Percentiles rank a stretch among this genome's conserved stretches.
These are phyloP conservation scores for Aspergillus ruber DNA, from an alignment of 2,329 filamentous ascomycete species.

Conservation along the genomic window DNA sequence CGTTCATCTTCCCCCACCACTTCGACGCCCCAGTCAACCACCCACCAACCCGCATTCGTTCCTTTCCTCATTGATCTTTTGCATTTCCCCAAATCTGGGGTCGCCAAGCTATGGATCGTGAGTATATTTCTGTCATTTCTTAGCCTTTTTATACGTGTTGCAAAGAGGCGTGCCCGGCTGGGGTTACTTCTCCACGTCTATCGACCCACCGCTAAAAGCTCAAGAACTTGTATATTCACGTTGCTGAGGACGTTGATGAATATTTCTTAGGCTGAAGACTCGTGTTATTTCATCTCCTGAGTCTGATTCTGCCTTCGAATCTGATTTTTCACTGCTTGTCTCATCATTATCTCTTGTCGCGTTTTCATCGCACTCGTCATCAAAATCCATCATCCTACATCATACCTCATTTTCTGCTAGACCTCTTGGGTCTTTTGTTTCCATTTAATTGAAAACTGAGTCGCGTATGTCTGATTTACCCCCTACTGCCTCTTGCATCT, in stretches of 20 bases:
- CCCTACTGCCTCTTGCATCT: constrained; percentile 13
- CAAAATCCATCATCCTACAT: constrained; percentile 32
- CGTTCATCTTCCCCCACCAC: constrained; percentile 23
- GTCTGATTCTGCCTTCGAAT: constrained; percentile 17
- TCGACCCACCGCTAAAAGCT: constrained; percentile 33
- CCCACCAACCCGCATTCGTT: constrained; percentile 20
- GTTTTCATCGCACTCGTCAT: constrained; percentile 33
- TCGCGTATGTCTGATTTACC: constrained; percentile 30
- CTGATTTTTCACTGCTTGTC: constrained; percentile 10
- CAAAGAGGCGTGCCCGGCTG: constrained; percentile 23
- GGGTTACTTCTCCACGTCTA: constrained; percentile 32
- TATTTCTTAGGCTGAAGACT: constrained; percentile 9
- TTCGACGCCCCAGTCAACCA: constrained; percentile 7
- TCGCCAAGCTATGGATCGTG: constrained; percentile 55
- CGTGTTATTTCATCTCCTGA: constrained; percentile 12
- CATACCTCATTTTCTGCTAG: constrained; percentile 24
- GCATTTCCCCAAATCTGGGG: constrained; percentile 35
- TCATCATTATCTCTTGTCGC: constrained; percentile 18
- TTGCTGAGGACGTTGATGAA: constrained; percentile 11
- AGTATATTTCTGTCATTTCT: constrained; percentile 39
- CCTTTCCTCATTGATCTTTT: constrained; percentile 28
- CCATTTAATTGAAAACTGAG: constrained; percentile 17
- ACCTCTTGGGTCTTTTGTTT: constrained; percentile 19
- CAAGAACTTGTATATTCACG: constrained; percentile 16
- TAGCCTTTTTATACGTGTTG: constrained; percentile 20